phyloP scores from a whole-genome alignment of 257 asterid genomes.

The Solanum sejunctum region DNA sequence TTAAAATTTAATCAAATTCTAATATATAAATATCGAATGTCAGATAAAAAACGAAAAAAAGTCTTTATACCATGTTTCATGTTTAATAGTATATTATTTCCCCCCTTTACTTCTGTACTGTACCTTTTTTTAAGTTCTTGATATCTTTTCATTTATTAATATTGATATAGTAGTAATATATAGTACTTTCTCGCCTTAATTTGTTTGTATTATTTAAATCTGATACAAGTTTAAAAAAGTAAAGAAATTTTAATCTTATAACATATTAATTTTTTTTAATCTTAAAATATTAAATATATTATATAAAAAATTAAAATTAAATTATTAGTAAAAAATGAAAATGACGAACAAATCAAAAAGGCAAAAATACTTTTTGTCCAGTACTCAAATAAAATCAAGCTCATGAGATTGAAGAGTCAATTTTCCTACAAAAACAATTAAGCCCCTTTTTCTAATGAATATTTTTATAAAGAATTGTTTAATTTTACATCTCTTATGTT shows the following conservation, averaged over 20 bases:
- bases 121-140: not conserved
- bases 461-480: not conserved
- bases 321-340: no score
- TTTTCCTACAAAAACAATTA: not conserved
- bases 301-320: no score
- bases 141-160: not conserved
- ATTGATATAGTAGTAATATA: not conserved
- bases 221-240: no score
- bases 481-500: not conserved
- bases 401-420: not conserved
- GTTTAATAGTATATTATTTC: not conserved
- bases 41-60: not conserved
- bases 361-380: not conserved
- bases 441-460: not conserved
- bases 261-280: no score
- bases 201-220: no score
- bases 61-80: not conserved
- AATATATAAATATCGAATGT: not conserved
- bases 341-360: no score
- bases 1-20: accelerated
- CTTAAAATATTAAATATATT: no score
- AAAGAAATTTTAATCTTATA: no score
- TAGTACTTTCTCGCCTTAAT: not conserved
- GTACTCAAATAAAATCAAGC: not conserved
- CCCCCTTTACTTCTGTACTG: not conserved